Base-by-base conservation (phyloP, 805 yeast genomes). In the Millerago galiae region DNA sequence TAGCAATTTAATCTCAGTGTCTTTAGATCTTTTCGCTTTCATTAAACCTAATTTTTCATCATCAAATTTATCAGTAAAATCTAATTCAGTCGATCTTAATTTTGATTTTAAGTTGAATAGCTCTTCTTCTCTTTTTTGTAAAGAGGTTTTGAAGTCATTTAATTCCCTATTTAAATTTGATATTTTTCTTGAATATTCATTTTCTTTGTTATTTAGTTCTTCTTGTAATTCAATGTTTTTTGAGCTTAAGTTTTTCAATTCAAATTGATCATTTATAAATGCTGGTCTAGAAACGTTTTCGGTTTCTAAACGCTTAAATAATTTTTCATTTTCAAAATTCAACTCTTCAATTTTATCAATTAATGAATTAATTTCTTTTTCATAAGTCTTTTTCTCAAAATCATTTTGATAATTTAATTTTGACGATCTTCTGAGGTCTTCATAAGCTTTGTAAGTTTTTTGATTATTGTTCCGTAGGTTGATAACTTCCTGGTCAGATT, bases 81-180 rank as follows among this genome's bases (percentile, higher is more conserved):
- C 37, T 32, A 62, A 45, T 37, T 62, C 58, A 38, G 63, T 43
- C 1, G 63, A 64, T 21, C 65, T 52, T 27, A 72, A 41, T 18
- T 66, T 65, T 7, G 50, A 41, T 40, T 61, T 63, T 41, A 70
- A 52, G 7, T 63, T 54, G 10, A 59, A 58, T 14, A 67, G 50
- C 15, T 65, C 65, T 14, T 57, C 51, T 34, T 72, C 75, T 47
- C 67, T 72, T 14, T 56, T 62, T 5, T 52, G 49, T 3, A 68
- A 37, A 38, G 52, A 28, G 15, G 10, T 18, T 32, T 46, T 57
- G 48, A 35, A 54, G 25, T 46, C 53, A 35, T 47, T 58, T 35
- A 47, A 50, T 51, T 49, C 55, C 38, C 45, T 55, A 27, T 49
- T 52, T 27, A 48, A 49, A 16, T 43, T 55, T 32, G 47, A 45